Base-by-base conservation (phyloP, 179 eudicot species). In the Beta corolliflora region DNA sequence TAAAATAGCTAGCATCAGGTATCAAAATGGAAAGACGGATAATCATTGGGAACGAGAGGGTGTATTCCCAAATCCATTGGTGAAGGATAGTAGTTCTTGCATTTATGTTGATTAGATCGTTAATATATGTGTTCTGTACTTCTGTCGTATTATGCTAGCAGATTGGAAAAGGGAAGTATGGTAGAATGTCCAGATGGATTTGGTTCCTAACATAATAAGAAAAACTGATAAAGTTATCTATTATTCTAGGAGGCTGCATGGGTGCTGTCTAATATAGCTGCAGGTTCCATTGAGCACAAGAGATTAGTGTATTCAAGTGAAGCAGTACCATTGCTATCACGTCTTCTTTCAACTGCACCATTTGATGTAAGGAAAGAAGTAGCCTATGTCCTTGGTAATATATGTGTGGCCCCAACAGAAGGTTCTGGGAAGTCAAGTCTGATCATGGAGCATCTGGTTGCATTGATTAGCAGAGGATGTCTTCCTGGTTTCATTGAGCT, bases 241-340 rank as follows among this genome's bases (percentile, higher is more conserved):
- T 72, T 71, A 48, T 75, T 85, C 75, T 82, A 97, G 99, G 99
- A 97, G 87, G 91, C 97, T 82, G 90, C 97, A 50, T 97, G 99
- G 99, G 97, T 93, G 84, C 91, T 96, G 78, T 97, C 99, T 61
- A 97, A 94, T 85, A 89, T 97, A 76, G 98, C 97, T 64, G 97
- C 98, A 70, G 97, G 98, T 79, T 92, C 99, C 41, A 64, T 88
- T 67, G 95, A 89, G 76, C 97, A 90, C 85, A 97, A 97, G 82
- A 88, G 81, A 77, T 54, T 93, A 67, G 90, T 97, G 56, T 85
- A 84, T 75, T 88, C 89, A 68, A 93, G 97, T 59, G 97, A 93
- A 84, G 99, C 98, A 73, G 79, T 90, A 78, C 81, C 87, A 19
- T 66, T 88, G 81, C 79, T 97, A 66, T 67, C 91, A 71, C 90